Conservation (phyloP, 768 basidiomycete genomes). For the Gloeopeniophorella convolvens region DNA sequence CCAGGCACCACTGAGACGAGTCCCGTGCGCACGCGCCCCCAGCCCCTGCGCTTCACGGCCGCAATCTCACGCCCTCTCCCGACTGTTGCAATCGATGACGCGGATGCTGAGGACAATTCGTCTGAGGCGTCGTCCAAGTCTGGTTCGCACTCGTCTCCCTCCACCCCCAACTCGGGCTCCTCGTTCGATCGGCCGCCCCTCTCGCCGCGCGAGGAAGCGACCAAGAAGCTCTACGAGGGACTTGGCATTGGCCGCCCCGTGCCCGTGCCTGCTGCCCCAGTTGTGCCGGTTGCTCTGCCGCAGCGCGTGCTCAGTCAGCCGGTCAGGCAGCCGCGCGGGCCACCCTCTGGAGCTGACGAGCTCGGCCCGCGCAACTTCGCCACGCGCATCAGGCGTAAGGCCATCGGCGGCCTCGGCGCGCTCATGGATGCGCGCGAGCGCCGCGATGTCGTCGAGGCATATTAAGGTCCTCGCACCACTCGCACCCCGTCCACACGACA, state of each 20-base stretch:
- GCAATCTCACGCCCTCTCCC: constrained; percentile 28
- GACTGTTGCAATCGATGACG: constrained; percentile 22
- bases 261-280: constrained; percentile 30
- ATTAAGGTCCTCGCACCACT: constrained; percentile 6
- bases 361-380: constrained; percentile 88
- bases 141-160: constrained; percentile 54
- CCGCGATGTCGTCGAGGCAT: constrained; percentile 38
- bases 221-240: constrained; percentile 84
- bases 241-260: constrained; percentile 74
- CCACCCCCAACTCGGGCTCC: constrained; percentile 66
- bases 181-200: constrained; percentile 49
- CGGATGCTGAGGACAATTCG: constrained; percentile 19
- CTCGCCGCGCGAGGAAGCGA: constrained; percentile 80
- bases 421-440: constrained; percentile 79
- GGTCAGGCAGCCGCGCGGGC: constrained; percentile 81
- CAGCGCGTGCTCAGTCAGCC: constrained; percentile 59
- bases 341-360: constrained; percentile 81
- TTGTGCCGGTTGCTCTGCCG: constrained; percentile 32
- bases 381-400: constrained; percentile 75
- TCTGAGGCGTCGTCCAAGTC: constrained; percentile 48
- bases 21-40: constrained; percentile 57
- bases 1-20: constrained; percentile 27
- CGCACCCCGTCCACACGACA: background rate
- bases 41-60: constrained; percentile 45
- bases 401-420: constrained; percentile 72